Evolutionary conservation across 129 eudicot genomes (phyloP), one percentile per base, ranked within the genome.

Genomic region (Lonicera japonica): DNA sequence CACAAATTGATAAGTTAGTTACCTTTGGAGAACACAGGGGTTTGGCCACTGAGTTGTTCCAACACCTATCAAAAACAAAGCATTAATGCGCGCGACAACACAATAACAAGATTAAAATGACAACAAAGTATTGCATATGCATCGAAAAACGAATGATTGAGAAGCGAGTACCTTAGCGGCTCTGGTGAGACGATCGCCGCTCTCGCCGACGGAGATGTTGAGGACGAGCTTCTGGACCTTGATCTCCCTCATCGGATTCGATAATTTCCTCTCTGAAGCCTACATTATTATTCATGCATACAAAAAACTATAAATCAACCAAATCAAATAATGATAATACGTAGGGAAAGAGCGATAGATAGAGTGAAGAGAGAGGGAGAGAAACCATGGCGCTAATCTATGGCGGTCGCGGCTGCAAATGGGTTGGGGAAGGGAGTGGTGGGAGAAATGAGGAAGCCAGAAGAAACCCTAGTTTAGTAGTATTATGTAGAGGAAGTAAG

Each of bases 211-310:
- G 73, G 97, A 90, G 76, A 90, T 90, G 65, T 90, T 90, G 21
- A 90, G 92, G 22, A 90, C 97, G 1, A 90, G 86, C 69, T 90
- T 90, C 81, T 90, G 95, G 5, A 90, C 97, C 81, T 90, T 90
- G 47, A 89, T 89, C 74, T 89, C 95, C 73, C 90, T 82, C 97
- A 89, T 89, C 0, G 91, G 95, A 47, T 89, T 90, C 59, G 84
- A 75, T 63, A 68, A 65, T 65, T 90, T 90, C 79, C 77, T 86
- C 73, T 90, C 97, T 46, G 96, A 82, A 1, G 95, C 97, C 97
- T 86, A 18, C 50, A 14, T 43, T 43, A 1, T n/a, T n/a, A n/a
- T n/a, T n/a, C n/a, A n/a, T n/a, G n/a, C n/a, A n/a, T n/a, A n/a
- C n/a, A n/a, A n/a, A n/a, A n/a, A n/a, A n/a, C n/a, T n/a, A n/a